These are phyloP conservation scores for Aureobasidium melanogenum DNA, from an alignment of 2,329 filamentous ascomycete genomes.

Conservation along the genomic window DNA sequence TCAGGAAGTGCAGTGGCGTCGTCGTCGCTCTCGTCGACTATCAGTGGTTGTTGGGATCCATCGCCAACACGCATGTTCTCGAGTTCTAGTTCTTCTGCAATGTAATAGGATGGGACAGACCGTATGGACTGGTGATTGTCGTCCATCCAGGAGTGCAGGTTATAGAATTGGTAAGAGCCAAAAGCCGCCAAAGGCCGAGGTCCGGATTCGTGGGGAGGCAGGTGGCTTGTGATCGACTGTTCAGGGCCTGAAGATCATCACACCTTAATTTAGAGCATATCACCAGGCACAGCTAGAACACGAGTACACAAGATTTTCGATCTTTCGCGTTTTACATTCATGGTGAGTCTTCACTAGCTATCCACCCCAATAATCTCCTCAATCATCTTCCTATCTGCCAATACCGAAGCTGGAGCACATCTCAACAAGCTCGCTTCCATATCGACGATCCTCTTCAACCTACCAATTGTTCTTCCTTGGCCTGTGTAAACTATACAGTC, in stretches of 20 bases:
- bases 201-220: background rate
- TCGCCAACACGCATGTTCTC: background rate
- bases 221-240: background rate
- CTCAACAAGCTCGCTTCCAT: background rate
- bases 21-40: background rate
- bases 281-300: background rate
- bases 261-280: background rate
- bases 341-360: background rate
- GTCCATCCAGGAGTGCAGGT: background rate
- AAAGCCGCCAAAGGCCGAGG: background rate
- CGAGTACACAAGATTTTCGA: background rate
- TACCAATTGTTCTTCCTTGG: background rate
- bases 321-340: background rate
- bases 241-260: background rate
- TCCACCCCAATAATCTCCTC: background rate
- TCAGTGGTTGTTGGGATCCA: conserved; percentile 3
- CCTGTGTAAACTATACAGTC: background rate
- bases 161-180: background rate
- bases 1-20: background rate
- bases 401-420: background rate
- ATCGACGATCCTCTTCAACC: background rate
- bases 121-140: background rate
- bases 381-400: background rate
- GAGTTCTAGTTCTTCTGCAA: background rate
- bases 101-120: background rate